These are phyloP conservation scores for Sequoia sempervirens DNA, from an alignment of 75 land plant genomes.

Conservation along the genomic window DNA sequence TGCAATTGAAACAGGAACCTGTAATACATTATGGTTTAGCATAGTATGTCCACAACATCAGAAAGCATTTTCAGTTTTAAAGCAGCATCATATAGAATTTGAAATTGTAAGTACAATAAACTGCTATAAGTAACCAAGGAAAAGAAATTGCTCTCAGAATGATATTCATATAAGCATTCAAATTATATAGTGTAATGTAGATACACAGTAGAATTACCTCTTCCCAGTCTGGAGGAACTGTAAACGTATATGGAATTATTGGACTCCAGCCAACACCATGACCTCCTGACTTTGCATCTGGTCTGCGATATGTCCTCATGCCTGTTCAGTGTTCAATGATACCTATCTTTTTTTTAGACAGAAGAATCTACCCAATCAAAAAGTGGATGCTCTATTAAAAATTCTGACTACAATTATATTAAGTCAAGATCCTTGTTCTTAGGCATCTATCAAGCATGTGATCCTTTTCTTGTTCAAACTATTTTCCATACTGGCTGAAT, in stretches of 20 bases:
- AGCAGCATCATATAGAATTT: background rate
- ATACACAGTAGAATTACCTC: conserved; percentile 49
- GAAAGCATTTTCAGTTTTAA: background rate
- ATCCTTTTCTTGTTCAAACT: background rate
- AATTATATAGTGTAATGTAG: background rate
- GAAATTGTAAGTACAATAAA: background rate
- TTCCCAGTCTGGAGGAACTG: conserved; percentile 84
- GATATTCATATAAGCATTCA: background rate
- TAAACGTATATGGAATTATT: conserved; percentile 80
- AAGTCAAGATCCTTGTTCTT: background rate
- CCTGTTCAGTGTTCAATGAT: conserved; percentile 55
- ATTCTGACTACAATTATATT: background rate
- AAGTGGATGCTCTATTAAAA: background rate
- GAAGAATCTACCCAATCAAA: background rate
- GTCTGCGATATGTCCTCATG: conserved; percentile 82
- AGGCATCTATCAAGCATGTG: background rate
- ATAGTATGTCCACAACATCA: background rate
- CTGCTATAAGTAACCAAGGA: background rate
- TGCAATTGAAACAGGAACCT: conserved; percentile 98
- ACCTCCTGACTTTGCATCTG: conserved; percentile 96
- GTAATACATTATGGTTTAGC: conserved; percentile 14
- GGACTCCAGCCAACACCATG: conserved; percentile 99
- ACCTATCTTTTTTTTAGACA: background rate
- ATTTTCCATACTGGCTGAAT: background rate
- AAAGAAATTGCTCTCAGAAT: background rate